Conservation (phyloP, 176 grass and related monocot species). For the Tillandsia leiboldiana region DNA sequence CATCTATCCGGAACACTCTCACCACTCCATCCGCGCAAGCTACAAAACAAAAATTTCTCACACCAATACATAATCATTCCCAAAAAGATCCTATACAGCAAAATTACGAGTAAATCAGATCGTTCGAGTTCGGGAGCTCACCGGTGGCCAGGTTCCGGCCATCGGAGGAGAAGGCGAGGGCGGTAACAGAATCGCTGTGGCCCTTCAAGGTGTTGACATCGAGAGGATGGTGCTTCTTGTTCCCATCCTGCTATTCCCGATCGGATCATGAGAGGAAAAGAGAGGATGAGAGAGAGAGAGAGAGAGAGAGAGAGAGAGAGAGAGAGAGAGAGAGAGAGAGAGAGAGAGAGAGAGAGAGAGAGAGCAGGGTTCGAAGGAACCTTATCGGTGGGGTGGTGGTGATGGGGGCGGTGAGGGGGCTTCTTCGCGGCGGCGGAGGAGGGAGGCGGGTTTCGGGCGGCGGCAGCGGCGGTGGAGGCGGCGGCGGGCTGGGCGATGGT, state of each 20-base stretch:
- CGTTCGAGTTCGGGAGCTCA: conserved; percentile 16
- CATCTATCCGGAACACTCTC: conserved; percentile 73
- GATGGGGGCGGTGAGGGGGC: conserved; percentile 20
- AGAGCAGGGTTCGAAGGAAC: conserved; percentile 15
- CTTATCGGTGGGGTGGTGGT: conserved; percentile 62
- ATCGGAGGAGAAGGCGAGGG: conserved; percentile 65
- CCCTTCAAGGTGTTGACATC: conserved; percentile 86
- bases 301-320: background rate
- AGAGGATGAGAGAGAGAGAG: no score
- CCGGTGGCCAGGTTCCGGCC: conserved; percentile 61
- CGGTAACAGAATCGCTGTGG: conserved; percentile 59
- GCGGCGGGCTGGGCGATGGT: conserved; percentile 37
- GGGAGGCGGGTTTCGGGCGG: conserved; percentile 23
- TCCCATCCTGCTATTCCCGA: conserved; percentile 40
- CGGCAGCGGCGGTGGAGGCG: conserved; percentile 22
- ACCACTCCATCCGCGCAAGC: conserved; percentile 81
- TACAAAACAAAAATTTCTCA: conserved; percentile 20
- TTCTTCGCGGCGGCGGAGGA: conserved; percentile 32
- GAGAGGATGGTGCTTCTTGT: conserved; percentile 85
- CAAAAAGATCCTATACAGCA: background rate
- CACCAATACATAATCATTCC: background rate
- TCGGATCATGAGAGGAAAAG: background rate
- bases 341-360: no score
- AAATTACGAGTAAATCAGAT: background rate
- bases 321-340: background rate